These are phyloP conservation scores for Planoprotostelium fungivorum DNA, from an alignment of 78 protist genomes.

Conservation along the genomic window DNA sequence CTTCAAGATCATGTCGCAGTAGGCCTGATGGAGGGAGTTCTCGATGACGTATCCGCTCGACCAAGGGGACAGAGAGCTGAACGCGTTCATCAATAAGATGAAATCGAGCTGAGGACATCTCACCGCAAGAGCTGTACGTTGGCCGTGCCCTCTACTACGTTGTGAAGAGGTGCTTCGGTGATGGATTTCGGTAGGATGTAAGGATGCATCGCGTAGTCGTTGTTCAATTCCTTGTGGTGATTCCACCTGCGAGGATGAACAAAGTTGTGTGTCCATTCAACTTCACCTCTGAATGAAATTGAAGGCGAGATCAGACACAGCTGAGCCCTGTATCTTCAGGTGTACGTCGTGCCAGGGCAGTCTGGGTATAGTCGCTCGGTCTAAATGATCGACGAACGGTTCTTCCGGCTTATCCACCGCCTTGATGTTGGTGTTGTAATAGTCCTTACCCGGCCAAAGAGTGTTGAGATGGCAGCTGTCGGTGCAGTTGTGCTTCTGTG, in stretches of 20 bases:
- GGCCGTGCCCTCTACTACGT: not conserved
- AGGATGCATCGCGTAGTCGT: not conserved
- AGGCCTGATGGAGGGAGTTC: conserved; percentile 53
- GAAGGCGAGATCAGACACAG: conserved; percentile 55
- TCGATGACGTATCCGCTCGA: conserved; percentile 55
- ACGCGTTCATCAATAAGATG: not conserved
- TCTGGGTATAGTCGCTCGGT: conserved; percentile 33
- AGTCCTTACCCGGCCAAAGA: conserved; percentile 63
- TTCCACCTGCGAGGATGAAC: conserved; percentile 55
- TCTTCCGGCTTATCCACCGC: conserved; percentile 22
- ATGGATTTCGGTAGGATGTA: not conserved
- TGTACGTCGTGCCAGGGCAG: conserved; percentile 68
- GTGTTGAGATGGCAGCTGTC: conserved; percentile 32
- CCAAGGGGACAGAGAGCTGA: conserved; percentile 54
- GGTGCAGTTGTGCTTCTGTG: conserved; percentile 37
- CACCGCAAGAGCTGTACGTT: conserved; percentile 4
- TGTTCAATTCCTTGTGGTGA: conserved; percentile 39
- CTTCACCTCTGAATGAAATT: conserved; percentile 68
- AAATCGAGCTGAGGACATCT: not conserved
- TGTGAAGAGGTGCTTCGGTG: not conserved
- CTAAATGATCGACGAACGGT: conserved; percentile 7
- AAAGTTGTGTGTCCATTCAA: too few species aligned
- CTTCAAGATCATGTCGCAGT: conserved; percentile 31
- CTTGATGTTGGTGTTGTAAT: conserved; percentile 33
- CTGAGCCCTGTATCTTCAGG: conserved; percentile 19